A percentile compares a stretch with the other conserved stretches of the same genome.
Evolutionary conservation across 139 green algal genomes (phyloP).

Genomic region (Limnomonas spitsbergensis): DNA sequence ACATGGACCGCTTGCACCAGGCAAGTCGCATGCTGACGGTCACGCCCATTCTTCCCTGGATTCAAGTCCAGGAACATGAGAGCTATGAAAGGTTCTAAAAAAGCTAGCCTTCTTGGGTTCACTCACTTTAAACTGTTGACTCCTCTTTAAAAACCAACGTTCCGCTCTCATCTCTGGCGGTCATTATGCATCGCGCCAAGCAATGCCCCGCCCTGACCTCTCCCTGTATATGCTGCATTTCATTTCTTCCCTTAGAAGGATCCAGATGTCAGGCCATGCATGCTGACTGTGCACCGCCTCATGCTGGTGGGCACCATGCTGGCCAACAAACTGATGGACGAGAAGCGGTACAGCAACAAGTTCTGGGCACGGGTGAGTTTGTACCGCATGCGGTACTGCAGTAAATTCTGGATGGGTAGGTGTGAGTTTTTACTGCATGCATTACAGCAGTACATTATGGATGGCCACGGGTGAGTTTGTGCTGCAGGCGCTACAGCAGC

Average conservation of each 20-base stretch:
- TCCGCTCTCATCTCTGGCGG: too few species aligned
- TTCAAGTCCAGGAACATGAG: too few species aligned
- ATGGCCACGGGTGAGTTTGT: too few species aligned
- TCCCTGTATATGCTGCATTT: too few species aligned
- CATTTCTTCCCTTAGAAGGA: neutral
- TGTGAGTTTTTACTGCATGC: neutral
- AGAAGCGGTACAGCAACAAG: constrained; percentile 75
- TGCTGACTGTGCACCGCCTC: constrained; percentile 69
- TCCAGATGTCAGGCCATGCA: neutral
- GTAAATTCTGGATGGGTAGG: neutral
- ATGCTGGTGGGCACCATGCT: constrained; percentile 62
- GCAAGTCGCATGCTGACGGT: neutral
- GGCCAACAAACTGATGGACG: constrained; percentile 76
- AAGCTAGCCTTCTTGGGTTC: too few species aligned
- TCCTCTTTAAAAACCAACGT: constrained; percentile 2
- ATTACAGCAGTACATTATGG: too few species aligned
- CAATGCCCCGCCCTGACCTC: too few species aligned
- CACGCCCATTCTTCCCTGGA: neutral
- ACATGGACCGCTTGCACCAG: constrained; percentile 53
- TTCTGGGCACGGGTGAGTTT: constrained; percentile 52
- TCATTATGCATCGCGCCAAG: too few species aligned
- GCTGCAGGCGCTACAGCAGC: too few species aligned
- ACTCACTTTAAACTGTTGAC: too few species aligned
- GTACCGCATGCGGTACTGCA: neutral
- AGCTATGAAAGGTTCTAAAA: too few species aligned